Evolutionary conservation across 1,139 yeast species (phyloP).

Genomic region (Lodderomyces pseudojiufengensis): DNA sequence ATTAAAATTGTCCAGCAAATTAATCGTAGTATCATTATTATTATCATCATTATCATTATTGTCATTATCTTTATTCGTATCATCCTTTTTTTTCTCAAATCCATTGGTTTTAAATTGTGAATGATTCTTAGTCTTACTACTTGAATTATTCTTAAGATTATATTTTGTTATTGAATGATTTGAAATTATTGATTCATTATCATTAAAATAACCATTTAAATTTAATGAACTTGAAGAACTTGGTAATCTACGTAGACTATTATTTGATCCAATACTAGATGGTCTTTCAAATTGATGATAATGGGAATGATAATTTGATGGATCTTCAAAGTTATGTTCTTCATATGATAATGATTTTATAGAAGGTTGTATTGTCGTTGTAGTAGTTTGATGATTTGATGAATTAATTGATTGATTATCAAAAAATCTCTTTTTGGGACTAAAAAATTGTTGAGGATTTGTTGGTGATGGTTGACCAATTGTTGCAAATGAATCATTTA

Average conservation of each 20-base stretch:
- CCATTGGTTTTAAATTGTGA: background rate
- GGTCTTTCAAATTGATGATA: too few species aligned
- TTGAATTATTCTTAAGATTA: slow-evolving; percentile 6
- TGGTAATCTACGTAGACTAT: slow-evolving; percentile 33
- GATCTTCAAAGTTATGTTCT: background rate
- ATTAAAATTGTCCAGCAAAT: slow-evolving; percentile 13
- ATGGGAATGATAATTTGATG: too few species aligned
- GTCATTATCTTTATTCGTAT: slow-evolving; percentile 4
- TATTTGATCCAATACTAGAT: slow-evolving; percentile 7
- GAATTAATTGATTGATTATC: slow-evolving; percentile 28
- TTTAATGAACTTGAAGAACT: slow-evolving; percentile 44
- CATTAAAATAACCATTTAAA: slow-evolving; percentile 44
- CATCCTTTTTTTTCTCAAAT: slow-evolving; percentile 5
- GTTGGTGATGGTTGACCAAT: slow-evolving; percentile 37
- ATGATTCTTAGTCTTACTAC: background rate
- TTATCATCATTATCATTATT: slow-evolving; percentile 8
- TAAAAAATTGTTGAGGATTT: slow-evolving; percentile 1
- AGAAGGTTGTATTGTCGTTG: slow-evolving; percentile 14
- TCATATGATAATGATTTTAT: slow-evolving; percentile 3
- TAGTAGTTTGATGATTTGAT: too few species aligned
- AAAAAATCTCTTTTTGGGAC: slow-evolving; percentile 14
- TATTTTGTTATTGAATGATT: slow-evolving; percentile 8
- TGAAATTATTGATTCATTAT: slow-evolving; percentile 19
- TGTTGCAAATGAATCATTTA: slow-evolving; percentile 22
- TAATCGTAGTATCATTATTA: slow-evolving; percentile 17